phyloP scores from a whole-genome alignment of 257 asterid species.

The Linaria vulgaris region DNA sequence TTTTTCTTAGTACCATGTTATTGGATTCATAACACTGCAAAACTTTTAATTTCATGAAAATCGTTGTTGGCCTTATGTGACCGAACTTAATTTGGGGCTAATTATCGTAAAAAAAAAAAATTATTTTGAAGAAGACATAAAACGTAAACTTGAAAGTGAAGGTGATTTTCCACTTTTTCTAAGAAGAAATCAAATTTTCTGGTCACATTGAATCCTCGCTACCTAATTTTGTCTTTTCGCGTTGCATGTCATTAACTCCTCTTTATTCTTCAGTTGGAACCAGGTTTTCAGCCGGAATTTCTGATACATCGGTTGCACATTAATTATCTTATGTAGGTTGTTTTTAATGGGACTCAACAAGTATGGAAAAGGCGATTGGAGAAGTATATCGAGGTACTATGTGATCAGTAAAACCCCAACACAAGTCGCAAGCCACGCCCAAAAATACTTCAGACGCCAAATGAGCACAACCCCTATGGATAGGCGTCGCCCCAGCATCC shows the following conservation, averaged over 20 bases:
- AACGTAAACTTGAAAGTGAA: neutral
- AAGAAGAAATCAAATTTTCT: neutral
- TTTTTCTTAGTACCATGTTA: too few species aligned
- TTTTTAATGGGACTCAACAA: constrained; percentile 45
- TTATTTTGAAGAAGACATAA: neutral
- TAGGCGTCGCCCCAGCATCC: constrained; percentile 54
- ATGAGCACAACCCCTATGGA: constrained; percentile 30
- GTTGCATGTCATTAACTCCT: neutral
- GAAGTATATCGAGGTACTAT: constrained; percentile 46
- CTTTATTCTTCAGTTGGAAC: neutral
- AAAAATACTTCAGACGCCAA: constrained; percentile 41
- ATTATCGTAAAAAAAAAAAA: too few species aligned
- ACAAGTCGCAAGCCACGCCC: constrained; percentile 60
- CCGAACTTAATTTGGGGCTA: too few species aligned
- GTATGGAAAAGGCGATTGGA: constrained; percentile 54
- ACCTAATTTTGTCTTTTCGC: neutral
- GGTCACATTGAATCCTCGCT: neutral
- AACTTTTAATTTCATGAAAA: too few species aligned
- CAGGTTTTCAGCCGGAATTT: neutral
- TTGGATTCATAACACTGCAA: too few species aligned
- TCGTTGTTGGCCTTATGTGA: too few species aligned
- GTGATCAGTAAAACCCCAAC: constrained; percentile 40
- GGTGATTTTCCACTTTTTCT: neutral
- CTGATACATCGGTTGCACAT: neutral
- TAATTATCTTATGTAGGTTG: constrained; percentile 31